Base-by-base conservation (phyloP, 2,329 filamentous ascomycete species). In the Claviceps africana region DNA sequence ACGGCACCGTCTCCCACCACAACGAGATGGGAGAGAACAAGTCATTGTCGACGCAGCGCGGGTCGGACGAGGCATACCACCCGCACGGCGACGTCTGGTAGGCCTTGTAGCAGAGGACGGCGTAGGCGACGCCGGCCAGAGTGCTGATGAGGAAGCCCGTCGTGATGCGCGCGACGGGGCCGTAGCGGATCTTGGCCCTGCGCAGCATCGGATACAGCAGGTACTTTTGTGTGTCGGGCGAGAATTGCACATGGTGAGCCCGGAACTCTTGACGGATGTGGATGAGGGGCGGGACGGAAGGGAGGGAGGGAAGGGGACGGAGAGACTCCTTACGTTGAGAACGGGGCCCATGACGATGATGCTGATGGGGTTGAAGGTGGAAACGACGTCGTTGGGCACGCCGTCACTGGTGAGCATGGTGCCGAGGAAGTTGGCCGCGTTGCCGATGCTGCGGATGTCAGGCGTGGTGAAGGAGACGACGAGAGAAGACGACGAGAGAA, bases 331-430 rank as follows among this genome's bases (percentile, higher is more conserved):
- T 52, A 57, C 56, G 46, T 60, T 61, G 39, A 64, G 57, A 40
- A 64, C 44, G 3, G 61, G 61, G 0, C 61, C 62, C n/a, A 63
- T 47, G 4, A 83, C 65, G 55, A 85, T 74, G 54, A 82, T 77
- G 28, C 74, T 71, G 39, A 84, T 64, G 0, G 79, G 74, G 58
- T 83, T 79, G 54, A 83, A 70, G 61, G 81, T 77, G 51, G 70
- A 66, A 28, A 85, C 66, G 9, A 84, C 65, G 60, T 85, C 82
- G 60, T 84, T 85, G 8, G 76, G 76, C 0, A 74, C 72, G 11
- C 75, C 73, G 51, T 74, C 62, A n/a, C 65, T 65, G 8, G 65
- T 70, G 66, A 75, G 73, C 53, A 68, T 64, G 1, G 66, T 71
- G 15, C 62, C 66, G 52, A 69, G 67, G 54, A 66, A 69, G 56